phyloP scores from a whole-genome alignment of 768 basidiomycete genomes.

The Serendipita sp. region DNA sequence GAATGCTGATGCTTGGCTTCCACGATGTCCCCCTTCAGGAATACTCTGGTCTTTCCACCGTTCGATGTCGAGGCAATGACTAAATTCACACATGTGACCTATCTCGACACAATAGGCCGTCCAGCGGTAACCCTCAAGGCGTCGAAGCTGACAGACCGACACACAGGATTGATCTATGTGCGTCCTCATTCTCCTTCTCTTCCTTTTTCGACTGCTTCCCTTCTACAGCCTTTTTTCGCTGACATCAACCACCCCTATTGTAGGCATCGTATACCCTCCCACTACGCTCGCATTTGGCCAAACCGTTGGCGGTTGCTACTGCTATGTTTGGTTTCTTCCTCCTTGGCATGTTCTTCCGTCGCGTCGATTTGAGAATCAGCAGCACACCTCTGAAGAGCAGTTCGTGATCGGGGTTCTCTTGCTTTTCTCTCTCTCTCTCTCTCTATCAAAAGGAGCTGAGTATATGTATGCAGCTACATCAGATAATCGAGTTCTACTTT shows the following conservation, averaged over 20 bases:
- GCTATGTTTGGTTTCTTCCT: slow-evolving; percentile 56
- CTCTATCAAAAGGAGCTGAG: too few relatives aligned
- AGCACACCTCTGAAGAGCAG: not conserved
- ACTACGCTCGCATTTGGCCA: slow-evolving; percentile 64
- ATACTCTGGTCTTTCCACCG: slow-evolving; percentile 59
- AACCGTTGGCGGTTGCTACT: slow-evolving; percentile 62
- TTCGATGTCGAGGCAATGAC: slow-evolving; percentile 54
- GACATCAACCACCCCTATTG: slow-evolving; percentile 9
- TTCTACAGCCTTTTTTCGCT: not conserved
- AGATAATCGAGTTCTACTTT: too few relatives aligned
- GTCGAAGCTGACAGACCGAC: slow-evolving; percentile 58
- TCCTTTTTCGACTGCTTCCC: too few relatives aligned
- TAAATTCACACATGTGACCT: slow-evolving; percentile 60
- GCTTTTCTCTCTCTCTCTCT: too few relatives aligned
- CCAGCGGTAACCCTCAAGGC: slow-evolving; percentile 64
- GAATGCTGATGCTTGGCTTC: not conserved
- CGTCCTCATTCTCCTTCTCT: slow-evolving; percentile 21
- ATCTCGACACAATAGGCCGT: slow-evolving; percentile 78
- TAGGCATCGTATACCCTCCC: slow-evolving; percentile 85
- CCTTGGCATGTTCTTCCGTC: slow-evolving; percentile 29
- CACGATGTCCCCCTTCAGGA: slow-evolving; percentile 31
- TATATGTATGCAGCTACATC: too few relatives aligned
- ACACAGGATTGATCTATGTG: slow-evolving; percentile 70
- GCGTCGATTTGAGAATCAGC: slow-evolving; percentile 35
- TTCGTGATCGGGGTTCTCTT: too few relatives aligned